Conservation (phyloP, 2,329 filamentous ascomycete genomes). For the Hypoxylon rubiginosum region DNA sequence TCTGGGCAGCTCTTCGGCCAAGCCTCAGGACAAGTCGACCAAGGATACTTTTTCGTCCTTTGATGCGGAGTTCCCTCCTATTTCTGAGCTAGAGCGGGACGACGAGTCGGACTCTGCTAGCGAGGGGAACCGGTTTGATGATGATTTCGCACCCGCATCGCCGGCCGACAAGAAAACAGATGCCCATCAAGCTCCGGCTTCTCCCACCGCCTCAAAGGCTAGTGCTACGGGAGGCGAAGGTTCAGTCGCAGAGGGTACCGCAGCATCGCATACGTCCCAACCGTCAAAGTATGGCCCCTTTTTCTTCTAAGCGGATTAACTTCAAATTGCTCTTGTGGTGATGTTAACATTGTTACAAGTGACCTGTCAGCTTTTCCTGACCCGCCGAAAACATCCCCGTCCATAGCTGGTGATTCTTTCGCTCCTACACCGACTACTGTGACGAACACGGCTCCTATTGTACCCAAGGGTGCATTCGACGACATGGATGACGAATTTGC, state of each 20-base stretch:
- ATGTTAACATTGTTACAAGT: slow-evolving; percentile 48
- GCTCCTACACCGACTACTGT: slow-evolving; percentile 54
- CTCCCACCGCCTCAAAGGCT: slow-evolving; percentile 49
- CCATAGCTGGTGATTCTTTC: slow-evolving; percentile 53
- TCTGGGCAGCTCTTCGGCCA: slow-evolving; percentile 69
- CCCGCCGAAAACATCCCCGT: slow-evolving; percentile 53
- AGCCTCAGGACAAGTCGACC: slow-evolving; percentile 60
- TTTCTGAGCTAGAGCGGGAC: slow-evolving; percentile 85
- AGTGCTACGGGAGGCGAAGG: slow-evolving; percentile 48
- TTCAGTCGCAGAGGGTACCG: slow-evolving; percentile 43
- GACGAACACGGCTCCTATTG: slow-evolving; percentile 51
- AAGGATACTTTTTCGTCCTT: slow-evolving; percentile 66
- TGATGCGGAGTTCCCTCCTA: slow-evolving; percentile 89
- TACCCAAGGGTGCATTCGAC: slow-evolving; percentile 72
- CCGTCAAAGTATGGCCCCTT: slow-evolving; percentile 49
- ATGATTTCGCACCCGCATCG: slow-evolving; percentile 84
- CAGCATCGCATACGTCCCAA: slow-evolving; percentile 45
- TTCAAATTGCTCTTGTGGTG: slow-evolving; percentile 6
- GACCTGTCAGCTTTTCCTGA: slow-evolving; percentile 50
- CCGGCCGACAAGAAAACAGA: slow-evolving; percentile 56
- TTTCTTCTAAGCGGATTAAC: slow-evolving; percentile 24
- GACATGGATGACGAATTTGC: slow-evolving; percentile 86
- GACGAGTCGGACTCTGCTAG: slow-evolving; percentile 87
- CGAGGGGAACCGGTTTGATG: slow-evolving; percentile 88
- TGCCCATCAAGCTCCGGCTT: slow-evolving; percentile 45